Evolutionary conservation across 306 rosid species (phyloP).

Genomic region (Lathyrus aphaca): DNA sequence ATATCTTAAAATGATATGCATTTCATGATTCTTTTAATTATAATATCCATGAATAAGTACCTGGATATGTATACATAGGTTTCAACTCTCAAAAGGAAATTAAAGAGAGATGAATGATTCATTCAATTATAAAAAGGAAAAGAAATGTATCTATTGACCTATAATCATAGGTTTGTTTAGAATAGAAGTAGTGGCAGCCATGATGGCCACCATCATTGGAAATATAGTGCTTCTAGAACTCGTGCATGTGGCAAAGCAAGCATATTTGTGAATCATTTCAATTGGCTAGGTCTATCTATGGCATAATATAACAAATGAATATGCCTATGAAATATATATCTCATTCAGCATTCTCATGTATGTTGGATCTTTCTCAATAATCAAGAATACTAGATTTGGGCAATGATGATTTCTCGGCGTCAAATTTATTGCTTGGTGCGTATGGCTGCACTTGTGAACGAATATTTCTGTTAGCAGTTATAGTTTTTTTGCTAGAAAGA

Average conservation of each 20-base stretch:
- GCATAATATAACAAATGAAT: too few species aligned
- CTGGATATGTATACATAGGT: too few species aligned
- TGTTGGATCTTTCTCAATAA: too few species aligned
- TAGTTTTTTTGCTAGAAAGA: too few species aligned
- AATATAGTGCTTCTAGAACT: conserved; percentile 40
- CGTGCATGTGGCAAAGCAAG: conserved; percentile 32
- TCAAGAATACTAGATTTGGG: conserved; percentile 34
- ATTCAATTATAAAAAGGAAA: conserved; percentile 19
- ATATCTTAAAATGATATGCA: conserved; percentile 42
- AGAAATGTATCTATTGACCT: conserved; percentile 54
- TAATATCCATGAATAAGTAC: conserved; percentile 42
- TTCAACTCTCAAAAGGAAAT: conserved; percentile 28
- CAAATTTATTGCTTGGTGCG: conserved; percentile 31
- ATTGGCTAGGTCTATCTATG: background rate
- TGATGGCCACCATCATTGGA: conserved; percentile 71
- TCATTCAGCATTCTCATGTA: too few species aligned
- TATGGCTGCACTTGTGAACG: conserved; percentile 14
- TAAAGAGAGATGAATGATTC: conserved; percentile 39
- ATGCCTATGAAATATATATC: too few species aligned
- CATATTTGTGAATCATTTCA: conserved; percentile 34
- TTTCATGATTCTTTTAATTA: conserved; percentile 34
- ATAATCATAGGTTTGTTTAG: conserved; percentile 59
- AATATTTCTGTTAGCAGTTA: too few species aligned
- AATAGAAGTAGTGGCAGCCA: conserved; percentile 58
- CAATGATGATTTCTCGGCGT: conserved; percentile 43